Evolutionary conservation across 345 rosid species (phyloP).

Genomic region (Conringia planisiliqua): DNA sequence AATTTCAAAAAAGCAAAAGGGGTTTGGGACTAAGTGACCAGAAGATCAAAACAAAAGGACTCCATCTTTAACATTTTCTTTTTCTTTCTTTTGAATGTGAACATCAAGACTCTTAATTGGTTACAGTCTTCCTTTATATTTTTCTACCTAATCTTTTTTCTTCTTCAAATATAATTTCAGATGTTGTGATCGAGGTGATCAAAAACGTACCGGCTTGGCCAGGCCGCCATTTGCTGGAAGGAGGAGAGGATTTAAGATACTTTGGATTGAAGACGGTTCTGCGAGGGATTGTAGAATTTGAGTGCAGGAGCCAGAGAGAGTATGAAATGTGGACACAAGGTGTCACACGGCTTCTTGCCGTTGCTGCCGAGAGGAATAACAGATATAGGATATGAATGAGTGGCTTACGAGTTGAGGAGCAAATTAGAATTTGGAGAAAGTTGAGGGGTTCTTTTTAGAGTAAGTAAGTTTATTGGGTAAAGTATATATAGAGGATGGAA

Average conservation of each 20-base stretch:
- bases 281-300: conserved; percentile 60
- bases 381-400: conserved; percentile 51
- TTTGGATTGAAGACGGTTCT: conserved; percentile 65
- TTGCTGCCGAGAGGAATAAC: conserved; percentile 55
- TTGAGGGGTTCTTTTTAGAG: neutral
- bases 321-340: conserved; percentile 92
- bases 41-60: conserved; percentile 10
- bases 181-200: conserved; percentile 69
- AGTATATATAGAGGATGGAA: neutral
- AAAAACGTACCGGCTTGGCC: conserved; percentile 84
- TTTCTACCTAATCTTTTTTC: neutral
- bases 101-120: conserved; percentile 11
- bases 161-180: conserved; percentile 40
- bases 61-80: neutral
- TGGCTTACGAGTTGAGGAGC: neutral
- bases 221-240: conserved; percentile 80
- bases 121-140: conserved; percentile 2
- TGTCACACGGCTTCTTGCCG: conserved; percentile 70
- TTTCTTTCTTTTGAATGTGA: conserved; percentile 1
- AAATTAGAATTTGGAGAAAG: conserved; percentile 11
- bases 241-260: conserved; percentile 71
- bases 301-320: conserved; percentile 74
- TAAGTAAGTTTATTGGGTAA: neutral
- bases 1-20: conserved; percentile 37
- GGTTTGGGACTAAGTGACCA: conserved; percentile 17